These are phyloP conservation scores for Trichoderma citrinoviride DNA, from an alignment of 2,329 filamentous ascomycete genomes.

Conservation along the genomic window DNA sequence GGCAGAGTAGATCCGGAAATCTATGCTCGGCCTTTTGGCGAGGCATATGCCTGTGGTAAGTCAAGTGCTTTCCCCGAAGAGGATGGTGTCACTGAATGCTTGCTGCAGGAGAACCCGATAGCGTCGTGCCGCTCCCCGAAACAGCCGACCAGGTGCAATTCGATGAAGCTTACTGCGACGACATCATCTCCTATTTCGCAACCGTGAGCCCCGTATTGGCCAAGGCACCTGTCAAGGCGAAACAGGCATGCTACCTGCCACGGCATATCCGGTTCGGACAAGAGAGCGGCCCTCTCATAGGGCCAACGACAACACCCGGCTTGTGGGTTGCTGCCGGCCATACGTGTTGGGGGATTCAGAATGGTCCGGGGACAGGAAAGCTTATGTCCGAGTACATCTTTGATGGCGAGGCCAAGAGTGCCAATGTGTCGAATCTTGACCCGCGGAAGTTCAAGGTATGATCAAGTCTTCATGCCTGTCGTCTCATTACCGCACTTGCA, in stretches of 20 bases:
- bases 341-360: constrained; percentile 98
- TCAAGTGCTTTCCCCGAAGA: background rate
- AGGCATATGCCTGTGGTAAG: constrained; percentile 87
- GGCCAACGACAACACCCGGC: constrained; percentile 68
- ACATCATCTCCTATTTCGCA: constrained; percentile 75
- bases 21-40: constrained; percentile 82
- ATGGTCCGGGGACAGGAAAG: constrained; percentile 83
- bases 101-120: constrained; percentile 69
- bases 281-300: constrained; percentile 70
- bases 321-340: constrained; percentile 84
- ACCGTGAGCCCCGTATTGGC: constrained; percentile 65
- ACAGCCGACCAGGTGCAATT: constrained; percentile 72
- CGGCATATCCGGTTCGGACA: constrained; percentile 64
- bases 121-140: constrained; percentile 68
- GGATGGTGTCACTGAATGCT: background rate
- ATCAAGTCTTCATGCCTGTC: background rate
- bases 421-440: constrained; percentile 63
- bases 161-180: constrained; percentile 75
- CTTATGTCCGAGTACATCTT: constrained; percentile 77
- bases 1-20: constrained; percentile 82
- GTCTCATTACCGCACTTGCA: background rate
- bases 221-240: constrained; percentile 65
- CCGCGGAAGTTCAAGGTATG: constrained; percentile 61
- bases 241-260: constrained; percentile 92
- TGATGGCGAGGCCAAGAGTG: constrained; percentile 67